These are phyloP conservation scores for Aureobasidium leucospermi DNA, from an alignment of 2,329 filamentous ascomycete species.

Conservation along the genomic window DNA sequence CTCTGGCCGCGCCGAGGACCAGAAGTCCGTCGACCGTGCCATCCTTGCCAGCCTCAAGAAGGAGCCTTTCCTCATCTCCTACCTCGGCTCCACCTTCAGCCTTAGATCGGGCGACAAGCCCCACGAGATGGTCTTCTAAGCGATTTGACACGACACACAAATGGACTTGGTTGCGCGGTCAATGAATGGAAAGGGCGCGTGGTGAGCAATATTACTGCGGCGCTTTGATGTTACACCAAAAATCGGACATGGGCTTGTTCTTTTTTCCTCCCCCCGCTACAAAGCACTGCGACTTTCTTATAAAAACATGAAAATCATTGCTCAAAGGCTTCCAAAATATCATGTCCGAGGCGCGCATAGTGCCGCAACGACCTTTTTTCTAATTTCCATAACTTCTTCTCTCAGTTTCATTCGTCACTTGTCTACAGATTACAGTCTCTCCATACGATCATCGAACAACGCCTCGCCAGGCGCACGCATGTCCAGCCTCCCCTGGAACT, in stretches of 20 bases:
- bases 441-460: constrained; percentile 1
- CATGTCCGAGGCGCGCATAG: constrained; percentile 14
- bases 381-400: neutral
- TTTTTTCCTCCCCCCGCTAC: constrained; percentile 7
- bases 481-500: constrained; percentile 13
- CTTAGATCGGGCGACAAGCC: constrained; percentile 99
- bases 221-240: constrained; percentile 12
- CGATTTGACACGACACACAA: constrained; percentile 16
- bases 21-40: constrained; percentile 98
- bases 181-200: constrained; percentile 13
- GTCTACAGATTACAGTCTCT: neutral
- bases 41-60: constrained; percentile 96
- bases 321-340: constrained; percentile 10
- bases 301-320: constrained; percentile 14
- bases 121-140: constrained; percentile 99
- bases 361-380: constrained; percentile 12
- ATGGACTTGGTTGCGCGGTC: constrained; percentile 10
- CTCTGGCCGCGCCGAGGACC: constrained; percentile 87
- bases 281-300: constrained; percentile 12
- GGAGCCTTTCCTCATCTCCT: constrained; percentile 86
- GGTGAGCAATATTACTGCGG: constrained; percentile 12
- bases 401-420: neutral
- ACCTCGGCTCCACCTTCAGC: constrained; percentile 94
- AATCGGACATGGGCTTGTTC: constrained; percentile 14
- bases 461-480: constrained; percentile 17